phyloP scores from a whole-genome alignment of 164 flowering plant genomes.

The Chloranthus sessilifolius region DNA sequence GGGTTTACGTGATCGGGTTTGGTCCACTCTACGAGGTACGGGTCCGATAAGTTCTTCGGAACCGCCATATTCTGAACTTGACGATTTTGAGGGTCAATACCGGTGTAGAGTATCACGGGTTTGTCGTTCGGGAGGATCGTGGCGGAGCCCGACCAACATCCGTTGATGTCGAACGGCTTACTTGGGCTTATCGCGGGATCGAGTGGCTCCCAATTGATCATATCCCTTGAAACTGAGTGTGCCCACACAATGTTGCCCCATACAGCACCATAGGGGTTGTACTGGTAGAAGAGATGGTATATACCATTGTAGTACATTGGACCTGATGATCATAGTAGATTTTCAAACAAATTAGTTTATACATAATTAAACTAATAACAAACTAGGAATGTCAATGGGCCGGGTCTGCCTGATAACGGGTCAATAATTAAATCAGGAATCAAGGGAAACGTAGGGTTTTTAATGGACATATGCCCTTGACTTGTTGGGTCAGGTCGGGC shows the following conservation, averaged over 20 bases:
- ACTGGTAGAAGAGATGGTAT: constrained; percentile 39
- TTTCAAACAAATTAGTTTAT: not conserved
- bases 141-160: constrained; percentile 50
- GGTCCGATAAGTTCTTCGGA: constrained; percentile 42
- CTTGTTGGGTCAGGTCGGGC: not conserved
- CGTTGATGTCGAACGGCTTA: constrained; percentile 31
- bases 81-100: constrained; percentile 16
- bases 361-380: not conserved
- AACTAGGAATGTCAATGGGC: not conserved
- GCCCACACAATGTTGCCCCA: constrained; percentile 55
- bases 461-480: not conserved
- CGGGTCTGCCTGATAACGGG: not conserved
- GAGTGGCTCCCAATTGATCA: constrained; percentile 42
- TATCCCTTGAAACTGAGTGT: constrained; percentile 42
- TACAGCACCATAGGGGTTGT: constrained; percentile 38
- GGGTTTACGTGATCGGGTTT: constrained; percentile 33
- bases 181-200: constrained; percentile 33
- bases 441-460: not conserved
- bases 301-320: constrained; percentile 32
- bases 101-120: constrained; percentile 50
- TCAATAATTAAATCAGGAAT: not conserved
- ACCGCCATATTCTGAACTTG: constrained; percentile 45
- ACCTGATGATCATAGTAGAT: constrained; percentile 15
- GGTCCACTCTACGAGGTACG: constrained; percentile 39
- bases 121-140: constrained; percentile 41